Evolutionary conservation across 345 rosid genomes (phyloP).

Genomic region (Gossypium ekmanianum): DNA sequence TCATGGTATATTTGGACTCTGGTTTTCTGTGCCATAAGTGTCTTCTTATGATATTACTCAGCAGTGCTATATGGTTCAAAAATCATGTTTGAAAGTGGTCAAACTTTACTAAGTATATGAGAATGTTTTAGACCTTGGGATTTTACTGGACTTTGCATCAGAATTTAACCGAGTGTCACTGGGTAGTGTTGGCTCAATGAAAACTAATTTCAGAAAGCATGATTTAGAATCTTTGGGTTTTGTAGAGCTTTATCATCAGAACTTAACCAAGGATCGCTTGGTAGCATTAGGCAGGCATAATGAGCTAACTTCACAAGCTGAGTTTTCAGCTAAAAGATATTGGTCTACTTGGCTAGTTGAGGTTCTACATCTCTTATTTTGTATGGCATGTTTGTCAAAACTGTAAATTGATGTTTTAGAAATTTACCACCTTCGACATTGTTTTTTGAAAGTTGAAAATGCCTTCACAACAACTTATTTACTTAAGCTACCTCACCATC

Average conservation of each 20-base stretch:
- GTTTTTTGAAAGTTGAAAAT: neutral
- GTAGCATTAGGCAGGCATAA: neutral
- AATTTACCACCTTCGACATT: neutral
- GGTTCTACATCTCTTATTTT: neutral
- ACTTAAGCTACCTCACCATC: neutral
- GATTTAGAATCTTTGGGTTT: neutral
- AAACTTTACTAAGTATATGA: neutral
- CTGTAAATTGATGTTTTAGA: neutral
- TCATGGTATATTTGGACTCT: neutral
- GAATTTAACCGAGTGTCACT: neutral
- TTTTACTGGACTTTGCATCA: neutral
- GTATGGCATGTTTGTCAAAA: neutral
- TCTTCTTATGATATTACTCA: neutral
- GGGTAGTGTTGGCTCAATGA: neutral
- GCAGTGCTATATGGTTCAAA: neutral
- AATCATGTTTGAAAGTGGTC: neutral
- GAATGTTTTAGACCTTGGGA: neutral
- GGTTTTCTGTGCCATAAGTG: neutral
- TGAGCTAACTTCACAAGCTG: neutral
- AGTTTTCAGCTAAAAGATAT: neutral
- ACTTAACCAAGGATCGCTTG: neutral
- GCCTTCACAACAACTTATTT: neutral
- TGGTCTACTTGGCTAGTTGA: neutral
- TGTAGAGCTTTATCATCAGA: neutral
- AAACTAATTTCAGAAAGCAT: neutral